phyloP scores from a whole-genome alignment of 129 eudicot species.

The Lactuca sativa region DNA sequence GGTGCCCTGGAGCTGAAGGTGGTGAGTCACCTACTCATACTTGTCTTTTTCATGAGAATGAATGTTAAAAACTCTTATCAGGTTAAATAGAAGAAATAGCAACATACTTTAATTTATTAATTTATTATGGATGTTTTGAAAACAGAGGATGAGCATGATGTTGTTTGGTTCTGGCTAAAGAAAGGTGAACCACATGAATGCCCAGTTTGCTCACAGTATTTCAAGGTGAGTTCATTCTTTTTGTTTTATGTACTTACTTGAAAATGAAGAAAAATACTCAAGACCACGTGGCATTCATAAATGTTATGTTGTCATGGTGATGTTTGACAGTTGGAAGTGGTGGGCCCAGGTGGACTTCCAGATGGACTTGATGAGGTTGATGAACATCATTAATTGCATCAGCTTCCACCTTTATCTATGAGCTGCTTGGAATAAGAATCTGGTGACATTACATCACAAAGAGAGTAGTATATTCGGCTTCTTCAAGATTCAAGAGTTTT shows the following conservation, averaged over 20 bases:
- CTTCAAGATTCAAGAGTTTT: slow-evolving; percentile 38
- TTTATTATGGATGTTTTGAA: not conserved
- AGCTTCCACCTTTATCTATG: slow-evolving; percentile 30
- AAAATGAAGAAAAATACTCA: slow-evolving; percentile 2
- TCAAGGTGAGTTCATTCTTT: slow-evolving; percentile 44
- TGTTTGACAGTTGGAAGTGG: slow-evolving; percentile 71
- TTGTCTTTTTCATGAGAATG: not conserved
- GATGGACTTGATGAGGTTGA: slow-evolving; percentile 62
- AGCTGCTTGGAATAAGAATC: slow-evolving; percentile 44
- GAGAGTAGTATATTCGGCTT: slow-evolving; percentile 35
- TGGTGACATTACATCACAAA: slow-evolving; percentile 52
- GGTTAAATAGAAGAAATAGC: not conserved
- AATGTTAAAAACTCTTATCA: not conserved
- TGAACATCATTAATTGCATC: slow-evolving; percentile 51
- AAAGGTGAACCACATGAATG: slow-evolving; percentile 77
- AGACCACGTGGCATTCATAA: slow-evolving; percentile 7
- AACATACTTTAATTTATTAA: not conserved
- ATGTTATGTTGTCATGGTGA: slow-evolving; percentile 10
- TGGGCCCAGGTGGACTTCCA: slow-evolving; percentile 83
- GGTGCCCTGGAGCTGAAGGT: slow-evolving; percentile 82
- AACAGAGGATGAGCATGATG: slow-evolving; percentile 88
- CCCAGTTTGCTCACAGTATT: slow-evolving; percentile 70
- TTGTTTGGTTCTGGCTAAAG: slow-evolving; percentile 89
- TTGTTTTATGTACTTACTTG: not conserved
- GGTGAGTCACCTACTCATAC: slow-evolving; percentile 38